phyloP scores from a whole-genome alignment of 2,329 filamentous ascomycete genomes.

The Fusarium begoniae region DNA sequence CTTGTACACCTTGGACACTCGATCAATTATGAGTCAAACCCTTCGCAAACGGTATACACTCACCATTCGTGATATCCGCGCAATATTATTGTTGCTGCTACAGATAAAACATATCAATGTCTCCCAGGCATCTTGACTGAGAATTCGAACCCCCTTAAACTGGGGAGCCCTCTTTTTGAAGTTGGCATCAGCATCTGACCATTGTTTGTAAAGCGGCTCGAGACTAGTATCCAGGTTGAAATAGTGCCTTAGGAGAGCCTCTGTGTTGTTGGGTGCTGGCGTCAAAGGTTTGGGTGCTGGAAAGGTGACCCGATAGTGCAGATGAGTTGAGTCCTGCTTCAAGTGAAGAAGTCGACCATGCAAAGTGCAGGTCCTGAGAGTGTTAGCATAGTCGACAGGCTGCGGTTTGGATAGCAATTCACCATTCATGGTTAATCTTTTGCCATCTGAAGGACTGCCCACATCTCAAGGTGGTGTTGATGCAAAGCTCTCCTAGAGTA shows the following conservation, averaged over 20 bases:
- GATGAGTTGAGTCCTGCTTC: slow-evolving; percentile 78
- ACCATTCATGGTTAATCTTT: slow-evolving; percentile 87
- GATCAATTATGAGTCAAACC: not conserved
- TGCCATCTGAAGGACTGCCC: slow-evolving; percentile 98
- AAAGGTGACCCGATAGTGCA: slow-evolving; percentile 83
- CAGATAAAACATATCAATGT: slow-evolving; percentile 94
- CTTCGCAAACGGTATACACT: not conserved
- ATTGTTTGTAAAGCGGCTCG: slow-evolving; percentile 80
- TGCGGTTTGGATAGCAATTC: slow-evolving; percentile 17
- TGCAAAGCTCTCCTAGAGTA: slow-evolving; percentile 84
- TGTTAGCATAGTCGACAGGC: slow-evolving; percentile 6
- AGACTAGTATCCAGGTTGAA: slow-evolving; percentile 87
- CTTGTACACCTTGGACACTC: slow-evolving; percentile 74
- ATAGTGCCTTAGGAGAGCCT: slow-evolving; percentile 81
- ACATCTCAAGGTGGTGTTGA: slow-evolving; percentile 92
- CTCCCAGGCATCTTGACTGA: slow-evolving; percentile 97
- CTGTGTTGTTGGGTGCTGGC: slow-evolving; percentile 68
- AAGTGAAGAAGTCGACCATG: slow-evolving; percentile 86
- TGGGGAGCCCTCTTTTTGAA: slow-evolving; percentile 87
- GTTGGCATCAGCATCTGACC: slow-evolving; percentile 86
- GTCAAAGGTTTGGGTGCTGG: slow-evolving; percentile 45
- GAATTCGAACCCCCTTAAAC: slow-evolving; percentile 90
- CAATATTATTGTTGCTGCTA: slow-evolving; percentile 98
- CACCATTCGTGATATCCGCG: slow-evolving; percentile 94
- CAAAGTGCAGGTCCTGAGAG: slow-evolving; percentile 77